These are phyloP conservation scores for Fremontodendron californicum DNA, from an alignment of 345 rosid species.

Conservation along the genomic window DNA sequence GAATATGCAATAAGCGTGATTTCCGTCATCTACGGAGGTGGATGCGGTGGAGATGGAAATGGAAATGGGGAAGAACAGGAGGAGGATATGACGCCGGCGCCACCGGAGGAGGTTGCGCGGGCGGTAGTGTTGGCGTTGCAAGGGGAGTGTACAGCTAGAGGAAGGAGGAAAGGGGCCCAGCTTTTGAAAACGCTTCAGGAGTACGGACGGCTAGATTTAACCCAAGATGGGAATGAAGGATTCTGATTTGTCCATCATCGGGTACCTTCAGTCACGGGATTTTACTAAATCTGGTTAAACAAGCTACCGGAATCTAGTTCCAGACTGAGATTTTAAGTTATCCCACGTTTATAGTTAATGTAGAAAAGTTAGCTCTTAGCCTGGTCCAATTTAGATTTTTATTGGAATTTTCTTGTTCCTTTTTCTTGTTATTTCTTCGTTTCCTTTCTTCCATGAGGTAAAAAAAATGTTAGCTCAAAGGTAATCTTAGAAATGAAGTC, in stretches of 20 bases:
- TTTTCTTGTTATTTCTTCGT: not conserved
- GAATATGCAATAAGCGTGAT: conserved; percentile 84
- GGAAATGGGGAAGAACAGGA: conserved; percentile 14
- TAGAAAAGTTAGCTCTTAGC: not conserved
- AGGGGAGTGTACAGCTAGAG: conserved; percentile 73
- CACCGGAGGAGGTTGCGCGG: conserved; percentile 82
- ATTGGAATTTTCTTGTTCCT: not conserved
- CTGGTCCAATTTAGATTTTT: too few species aligned
- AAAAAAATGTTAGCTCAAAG: not conserved
- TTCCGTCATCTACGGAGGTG: conserved; percentile 48
- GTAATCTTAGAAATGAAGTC: not conserved
- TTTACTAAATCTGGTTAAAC: not conserved
- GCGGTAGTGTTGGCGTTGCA: conserved; percentile 76
- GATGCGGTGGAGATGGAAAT: conserved; percentile 17
- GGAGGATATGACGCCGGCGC: conserved; percentile 38
- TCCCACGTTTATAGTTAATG: not conserved
- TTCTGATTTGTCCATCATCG: conserved; percentile 22
- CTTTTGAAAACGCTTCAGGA: conserved; percentile 65
- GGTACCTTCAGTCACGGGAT: too few species aligned
- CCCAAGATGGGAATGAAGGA: conserved; percentile 38
- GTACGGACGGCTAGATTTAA: conserved; percentile 51
- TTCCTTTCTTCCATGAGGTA: not conserved
- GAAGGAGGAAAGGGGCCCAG: conserved; percentile 78
- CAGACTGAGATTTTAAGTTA: not conserved
- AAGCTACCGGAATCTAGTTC: not conserved